Evolutionary conservation across 2,329 filamentous ascomycete genomes (phyloP).

Genomic region (Trichocomaceae sp.): DNA sequence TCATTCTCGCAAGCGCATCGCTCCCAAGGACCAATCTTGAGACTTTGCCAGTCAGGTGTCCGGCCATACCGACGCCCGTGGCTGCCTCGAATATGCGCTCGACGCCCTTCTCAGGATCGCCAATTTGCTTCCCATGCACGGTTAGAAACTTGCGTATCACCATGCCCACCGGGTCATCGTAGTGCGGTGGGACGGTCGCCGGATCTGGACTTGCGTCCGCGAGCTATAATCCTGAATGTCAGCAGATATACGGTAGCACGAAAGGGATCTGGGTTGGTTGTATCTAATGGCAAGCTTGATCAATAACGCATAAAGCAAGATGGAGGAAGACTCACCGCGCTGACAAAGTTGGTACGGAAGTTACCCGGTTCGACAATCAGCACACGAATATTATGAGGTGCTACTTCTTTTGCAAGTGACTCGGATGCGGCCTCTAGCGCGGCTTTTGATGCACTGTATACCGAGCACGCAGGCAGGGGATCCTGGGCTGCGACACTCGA

Average conservation of each 20-base stretch:
- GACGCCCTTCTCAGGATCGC: neutral
- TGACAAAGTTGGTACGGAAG: constrained; percentile 22
- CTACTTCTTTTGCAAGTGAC: constrained; percentile 19
- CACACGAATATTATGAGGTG: constrained; percentile 21
- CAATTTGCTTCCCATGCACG: neutral
- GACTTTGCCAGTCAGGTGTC: neutral
- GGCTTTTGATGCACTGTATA: neutral
- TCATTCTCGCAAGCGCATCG: neutral
- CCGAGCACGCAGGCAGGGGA: neutral
- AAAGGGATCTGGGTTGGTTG: neutral
- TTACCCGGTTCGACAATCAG: constrained; percentile 22
- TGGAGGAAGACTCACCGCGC: neutral
- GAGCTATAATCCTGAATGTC: neutral
- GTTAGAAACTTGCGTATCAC: neutral
- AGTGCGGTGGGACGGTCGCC: neutral
- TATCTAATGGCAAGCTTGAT: too few relatives aligned
- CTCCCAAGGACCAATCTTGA: neutral
- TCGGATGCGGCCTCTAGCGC: constrained; percentile 18
- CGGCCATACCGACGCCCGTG: neutral
- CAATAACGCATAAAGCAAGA: too few relatives aligned
- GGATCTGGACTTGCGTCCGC: neutral
- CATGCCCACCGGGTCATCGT: neutral
- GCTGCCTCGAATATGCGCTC: neutral
- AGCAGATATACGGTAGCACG: neutral
- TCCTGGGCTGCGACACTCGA: neutral